These are phyloP conservation scores for Zasmidium cellare DNA, from an alignment of 2,329 filamentous ascomycete genomes.

Conservation along the genomic window DNA sequence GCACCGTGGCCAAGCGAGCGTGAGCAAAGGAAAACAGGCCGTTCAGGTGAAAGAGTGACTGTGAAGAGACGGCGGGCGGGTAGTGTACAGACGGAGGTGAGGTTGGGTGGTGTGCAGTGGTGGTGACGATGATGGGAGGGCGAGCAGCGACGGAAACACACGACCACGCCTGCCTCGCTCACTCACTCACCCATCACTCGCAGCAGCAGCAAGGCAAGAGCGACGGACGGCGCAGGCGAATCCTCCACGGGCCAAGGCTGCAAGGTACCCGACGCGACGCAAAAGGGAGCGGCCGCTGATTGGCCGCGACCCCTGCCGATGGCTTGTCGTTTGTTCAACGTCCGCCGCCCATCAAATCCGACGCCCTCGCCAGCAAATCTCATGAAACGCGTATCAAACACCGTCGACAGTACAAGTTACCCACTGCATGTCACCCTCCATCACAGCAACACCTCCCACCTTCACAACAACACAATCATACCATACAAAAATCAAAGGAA, in stretches of 20 bases:
- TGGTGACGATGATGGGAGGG: neutral
- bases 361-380: neutral
- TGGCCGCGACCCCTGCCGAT: no score
- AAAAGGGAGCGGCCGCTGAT: no score
- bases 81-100: neutral
- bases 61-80: neutral
- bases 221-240: no score
- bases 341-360: neutral
- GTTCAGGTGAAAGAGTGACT: neutral
- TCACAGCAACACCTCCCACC: neutral
- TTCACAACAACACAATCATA: no score
- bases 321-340: neutral
- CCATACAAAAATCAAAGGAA: neutral
- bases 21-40: constrained; percentile 1
- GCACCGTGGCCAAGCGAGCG: neutral
- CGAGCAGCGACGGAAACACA: neutral
- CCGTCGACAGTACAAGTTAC: neutral
- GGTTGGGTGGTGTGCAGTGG: neutral
- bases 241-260: no score
- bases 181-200: no score
- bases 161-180: neutral
- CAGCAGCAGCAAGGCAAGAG: no score
- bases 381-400: neutral
- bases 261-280: no score
- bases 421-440: neutral